These are phyloP conservation scores for Dacryopinax spathularia DNA, from an alignment of 768 basidiomycete species.

Conservation along the genomic window DNA sequence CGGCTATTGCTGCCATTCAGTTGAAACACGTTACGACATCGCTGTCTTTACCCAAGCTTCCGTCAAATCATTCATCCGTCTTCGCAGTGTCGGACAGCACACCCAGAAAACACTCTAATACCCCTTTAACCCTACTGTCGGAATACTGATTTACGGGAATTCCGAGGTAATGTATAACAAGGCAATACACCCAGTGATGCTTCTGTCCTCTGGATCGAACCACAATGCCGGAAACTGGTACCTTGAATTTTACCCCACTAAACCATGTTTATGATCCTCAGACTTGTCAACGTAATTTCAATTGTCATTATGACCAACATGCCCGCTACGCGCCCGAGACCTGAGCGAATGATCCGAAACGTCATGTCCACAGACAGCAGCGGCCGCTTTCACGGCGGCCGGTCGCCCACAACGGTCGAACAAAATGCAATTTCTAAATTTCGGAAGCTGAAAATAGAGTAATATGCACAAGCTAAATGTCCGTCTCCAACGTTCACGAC, in stretches of 20 bases:
- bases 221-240: no score
- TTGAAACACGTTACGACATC: background rate
- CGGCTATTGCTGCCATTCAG: background rate
- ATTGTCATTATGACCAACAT: background rate
- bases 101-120: no score
- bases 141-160: no score
- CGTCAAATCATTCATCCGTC: background rate
- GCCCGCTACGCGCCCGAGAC: no score
- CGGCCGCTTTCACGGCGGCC: background rate
- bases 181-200: no score
- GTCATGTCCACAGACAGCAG: background rate
- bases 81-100: background rate
- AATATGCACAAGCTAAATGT: background rate
- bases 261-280: no score
- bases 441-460: background rate
- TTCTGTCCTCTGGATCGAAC: no score
- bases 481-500: background rate
- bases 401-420: background rate
- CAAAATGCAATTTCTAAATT: slow-evolving; percentile 4
- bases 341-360: no score
- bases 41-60: background rate
- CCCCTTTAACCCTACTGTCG: no score
- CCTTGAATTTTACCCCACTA: no score
- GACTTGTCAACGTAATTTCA: slow-evolving; percentile 2
- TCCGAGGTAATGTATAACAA: no score